These are phyloP conservation scores for Candida gorgasii DNA, from an alignment of 805 yeast species.

Conservation along the genomic window DNA sequence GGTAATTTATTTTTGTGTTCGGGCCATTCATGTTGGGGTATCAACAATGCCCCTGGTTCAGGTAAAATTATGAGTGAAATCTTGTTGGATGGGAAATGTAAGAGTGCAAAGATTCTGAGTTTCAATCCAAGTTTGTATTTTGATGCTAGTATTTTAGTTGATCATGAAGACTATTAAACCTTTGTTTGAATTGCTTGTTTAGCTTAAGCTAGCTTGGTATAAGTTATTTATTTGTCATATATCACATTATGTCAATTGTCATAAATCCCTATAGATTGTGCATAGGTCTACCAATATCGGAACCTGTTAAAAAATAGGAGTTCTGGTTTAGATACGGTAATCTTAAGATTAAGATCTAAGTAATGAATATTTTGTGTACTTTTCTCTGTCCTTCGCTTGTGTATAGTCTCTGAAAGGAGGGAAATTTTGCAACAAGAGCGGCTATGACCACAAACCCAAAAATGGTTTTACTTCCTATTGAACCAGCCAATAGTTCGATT, in stretches of 20 bases:
- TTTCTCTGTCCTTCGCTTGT: no score
- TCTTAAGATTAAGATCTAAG: no score
- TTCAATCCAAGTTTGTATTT: constrained; percentile 86
- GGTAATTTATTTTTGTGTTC: constrained; percentile 75
- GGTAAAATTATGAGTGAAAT: constrained; percentile 92
- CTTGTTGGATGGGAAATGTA: constrained; percentile 77
- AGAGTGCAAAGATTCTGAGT: constrained; percentile 75
- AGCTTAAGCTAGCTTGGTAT: no score
- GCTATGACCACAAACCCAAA: constrained; percentile 4
- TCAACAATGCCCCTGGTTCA: constrained; percentile 95
- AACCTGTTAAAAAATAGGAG: no score
- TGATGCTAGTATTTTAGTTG: constrained; percentile 59
- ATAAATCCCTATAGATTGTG: no score
- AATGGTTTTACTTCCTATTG: background rate
- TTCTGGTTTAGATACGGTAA: no score
- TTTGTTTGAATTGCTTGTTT: no score
- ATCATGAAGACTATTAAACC: constrained; percentile 13
- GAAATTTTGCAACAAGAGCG: background rate
- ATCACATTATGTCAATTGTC: background rate
- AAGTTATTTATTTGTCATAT: background rate
- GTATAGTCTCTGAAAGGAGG: no score
- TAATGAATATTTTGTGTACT: no score
- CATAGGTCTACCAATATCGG: no score
- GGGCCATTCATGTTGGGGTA: constrained; percentile 99
- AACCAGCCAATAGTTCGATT: background rate